Percentiles rank a stretch among this genome's conserved stretches.
These are phyloP conservation scores for Stygiomarasmius scandens DNA, from an alignment of 1,284 basidiomycete species.

Conservation along the genomic window DNA sequence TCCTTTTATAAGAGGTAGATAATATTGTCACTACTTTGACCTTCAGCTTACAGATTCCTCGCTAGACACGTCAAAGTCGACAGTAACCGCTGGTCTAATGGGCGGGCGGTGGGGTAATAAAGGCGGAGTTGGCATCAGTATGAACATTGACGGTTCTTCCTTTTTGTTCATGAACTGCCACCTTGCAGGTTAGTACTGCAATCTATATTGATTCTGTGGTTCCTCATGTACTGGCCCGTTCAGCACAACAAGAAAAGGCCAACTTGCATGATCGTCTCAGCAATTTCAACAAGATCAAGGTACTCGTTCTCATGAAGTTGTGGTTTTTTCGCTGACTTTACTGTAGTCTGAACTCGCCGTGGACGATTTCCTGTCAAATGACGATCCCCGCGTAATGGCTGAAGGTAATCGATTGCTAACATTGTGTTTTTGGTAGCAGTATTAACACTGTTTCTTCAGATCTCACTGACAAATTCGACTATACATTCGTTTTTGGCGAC, in stretches of 20 bases:
- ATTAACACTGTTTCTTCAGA: no score
- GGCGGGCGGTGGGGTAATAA: constrained; percentile 88
- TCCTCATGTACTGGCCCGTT: constrained; percentile 13
- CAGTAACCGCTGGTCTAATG: constrained; percentile 85
- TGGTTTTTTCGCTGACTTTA: not conserved
- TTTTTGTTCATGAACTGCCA: constrained; percentile 88
- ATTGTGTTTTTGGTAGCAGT: no score
- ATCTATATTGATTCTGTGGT: not conserved
- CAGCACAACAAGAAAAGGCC: constrained; percentile 76
- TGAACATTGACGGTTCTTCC: constrained; percentile 74
- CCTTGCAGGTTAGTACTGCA: constrained; percentile 65
- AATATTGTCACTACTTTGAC: not conserved
- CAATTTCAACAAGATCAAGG: constrained; percentile 78
- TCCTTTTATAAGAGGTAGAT: constrained; percentile 59
- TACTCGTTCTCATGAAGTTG: constrained; percentile 24
- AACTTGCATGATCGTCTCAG: constrained; percentile 62
- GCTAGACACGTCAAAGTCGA: constrained; percentile 65
- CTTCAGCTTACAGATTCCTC: not conserved
- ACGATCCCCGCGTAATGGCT: constrained; percentile 63
- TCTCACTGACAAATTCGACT: constrained; percentile 82
- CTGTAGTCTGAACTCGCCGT: constrained; percentile 62
- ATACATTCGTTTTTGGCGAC: constrained; percentile 82
- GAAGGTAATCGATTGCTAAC: constrained; percentile 71
- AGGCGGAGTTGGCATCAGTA: constrained; percentile 81
- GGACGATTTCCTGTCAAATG: constrained; percentile 63